phyloP scores from a whole-genome alignment of 495 filamentous ascomycete species.

The Parathielavia hyrcaniae region DNA sequence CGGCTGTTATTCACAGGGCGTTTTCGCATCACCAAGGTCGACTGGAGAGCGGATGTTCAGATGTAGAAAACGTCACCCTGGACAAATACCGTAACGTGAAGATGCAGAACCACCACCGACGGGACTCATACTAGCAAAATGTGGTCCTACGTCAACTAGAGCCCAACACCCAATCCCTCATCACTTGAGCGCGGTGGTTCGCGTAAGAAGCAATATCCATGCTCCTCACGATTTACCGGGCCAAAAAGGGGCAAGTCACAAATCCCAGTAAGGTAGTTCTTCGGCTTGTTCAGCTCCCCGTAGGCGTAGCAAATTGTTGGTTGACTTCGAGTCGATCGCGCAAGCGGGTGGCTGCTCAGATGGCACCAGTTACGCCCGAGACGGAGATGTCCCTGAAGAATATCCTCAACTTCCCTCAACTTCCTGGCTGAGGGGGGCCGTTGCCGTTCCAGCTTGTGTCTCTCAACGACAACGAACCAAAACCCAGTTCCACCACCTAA shows the following conservation, averaged over 20 bases:
- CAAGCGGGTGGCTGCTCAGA: slow-evolving; percentile 17
- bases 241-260: slow-evolving; percentile 13
- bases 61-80: neutral
- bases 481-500: no score
- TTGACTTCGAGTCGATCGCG: slow-evolving; percentile 19
- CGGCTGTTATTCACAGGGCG: slow-evolving; percentile 21
- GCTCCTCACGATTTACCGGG: slow-evolving; percentile 1
- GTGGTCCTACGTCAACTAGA: neutral
- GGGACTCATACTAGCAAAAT: slow-evolving; percentile 7
- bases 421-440: slow-evolving; percentile 16
- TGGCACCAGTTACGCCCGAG: slow-evolving; percentile 21
- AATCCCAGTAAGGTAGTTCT: slow-evolving; percentile 14
- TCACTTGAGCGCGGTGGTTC: neutral
- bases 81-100: no score
- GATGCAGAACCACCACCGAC: neutral
- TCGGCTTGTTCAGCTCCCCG: neutral
- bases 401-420: slow-evolving; percentile 19
- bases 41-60: neutral
- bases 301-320: slow-evolving; percentile 16
- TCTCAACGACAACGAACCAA: no score
- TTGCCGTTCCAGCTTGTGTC: slow-evolving; percentile 11
- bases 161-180: neutral
- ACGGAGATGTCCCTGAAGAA: slow-evolving; percentile 19
- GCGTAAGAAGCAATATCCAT: neutral
- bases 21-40: neutral